Evolutionary conservation across 768 basidiomycete species (phyloP).

Genomic region (Piloderma croceum): DNA sequence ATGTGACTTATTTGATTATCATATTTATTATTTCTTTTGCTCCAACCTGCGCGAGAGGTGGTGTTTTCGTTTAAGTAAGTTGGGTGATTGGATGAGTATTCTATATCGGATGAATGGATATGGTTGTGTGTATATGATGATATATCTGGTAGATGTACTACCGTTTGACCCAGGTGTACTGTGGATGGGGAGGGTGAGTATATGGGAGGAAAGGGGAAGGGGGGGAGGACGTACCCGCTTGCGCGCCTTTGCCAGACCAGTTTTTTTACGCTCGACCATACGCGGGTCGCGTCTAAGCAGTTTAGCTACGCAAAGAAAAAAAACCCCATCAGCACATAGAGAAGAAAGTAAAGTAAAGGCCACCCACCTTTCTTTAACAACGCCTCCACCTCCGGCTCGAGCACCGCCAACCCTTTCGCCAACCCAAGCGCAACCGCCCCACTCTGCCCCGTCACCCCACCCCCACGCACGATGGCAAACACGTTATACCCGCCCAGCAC

Average conservation of each 20-base stretch:
- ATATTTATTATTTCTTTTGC: no score
- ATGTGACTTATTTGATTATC: no score
- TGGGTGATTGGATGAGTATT: no score
- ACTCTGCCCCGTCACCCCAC: slow-evolving; percentile 91
- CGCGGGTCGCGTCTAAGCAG: slow-evolving; percentile 87
- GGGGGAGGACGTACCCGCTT: slow-evolving; percentile 62
- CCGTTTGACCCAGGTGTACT: slow-evolving; percentile 98
- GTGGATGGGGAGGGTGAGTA: slow-evolving; percentile 13
- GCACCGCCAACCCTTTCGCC: slow-evolving; percentile 66
- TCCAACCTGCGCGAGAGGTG: no score
- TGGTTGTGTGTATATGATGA: no score
- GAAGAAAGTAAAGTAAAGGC: slow-evolving; percentile 6
- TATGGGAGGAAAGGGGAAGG: slow-evolving; percentile 4
- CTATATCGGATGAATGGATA: no score
- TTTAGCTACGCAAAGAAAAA: slow-evolving; percentile 50
- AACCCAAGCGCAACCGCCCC: slow-evolving; percentile 78
- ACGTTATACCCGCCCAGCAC: slow-evolving; percentile 80
- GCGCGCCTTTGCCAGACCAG: slow-evolving; percentile 85
- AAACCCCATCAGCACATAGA: no score
- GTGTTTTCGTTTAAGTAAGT: no score
- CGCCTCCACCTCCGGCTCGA: slow-evolving; percentile 57
- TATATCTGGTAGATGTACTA: slow-evolving; percentile 35
- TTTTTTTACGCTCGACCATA: slow-evolving; percentile 99
- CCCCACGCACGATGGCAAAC: slow-evolving; percentile 72
- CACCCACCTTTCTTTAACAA: slow-evolving; percentile 74